Evolutionary conservation across 495 filamentous ascomycete genomes (phyloP), one percentile per base, ranked within the genome.

Genomic region (Aspergillus campestris): DNA sequence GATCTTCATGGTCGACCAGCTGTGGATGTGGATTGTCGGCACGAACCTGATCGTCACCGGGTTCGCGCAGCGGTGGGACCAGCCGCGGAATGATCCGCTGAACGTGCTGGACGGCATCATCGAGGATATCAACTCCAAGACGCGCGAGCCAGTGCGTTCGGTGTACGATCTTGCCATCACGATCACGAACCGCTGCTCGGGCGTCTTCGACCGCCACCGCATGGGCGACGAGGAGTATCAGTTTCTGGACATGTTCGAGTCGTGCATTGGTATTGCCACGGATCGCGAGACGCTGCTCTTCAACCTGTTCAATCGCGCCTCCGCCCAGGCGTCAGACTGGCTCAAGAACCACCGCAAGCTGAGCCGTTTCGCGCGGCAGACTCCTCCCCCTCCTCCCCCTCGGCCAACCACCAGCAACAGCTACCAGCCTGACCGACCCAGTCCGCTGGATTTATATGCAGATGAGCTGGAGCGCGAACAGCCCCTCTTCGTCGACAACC

Each of bases 1-100:
- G 50, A 75, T 87, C 8, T 81, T 84, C 55, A 87, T 86, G 82
- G 82, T 87, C 5, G 82, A 86, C 53, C 81, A 86, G 54, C 64
- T 86, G 6, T 87, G 82, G 82, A 74, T 86, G 61, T 86, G 80
- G 79, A 67, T 84, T 14, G 55, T 85, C 7, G 81, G 83, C 2
- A 72, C 76, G 47, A 75, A 81, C 44, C 61, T 84, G 27, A 78
- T 86, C 39, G 69, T 86, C 28, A 85, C 82, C 2, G 71, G 75
- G 34, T 86, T 86, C 47, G 79, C 81, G 0, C 79, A 84, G 47
- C 74, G 82, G 7, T 86, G 81, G 81, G 73, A 83, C 8, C 81
- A 84, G 50, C 80, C 80, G 0, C 82, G 82, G 52, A 82, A 84
- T 45, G 81, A 85, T 43, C 67, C 70, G 3, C 72, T 82, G 0